These are phyloP conservation scores for Danielia oregonensis DNA, from an alignment of 805 yeast species.

Conservation along the genomic window DNA sequence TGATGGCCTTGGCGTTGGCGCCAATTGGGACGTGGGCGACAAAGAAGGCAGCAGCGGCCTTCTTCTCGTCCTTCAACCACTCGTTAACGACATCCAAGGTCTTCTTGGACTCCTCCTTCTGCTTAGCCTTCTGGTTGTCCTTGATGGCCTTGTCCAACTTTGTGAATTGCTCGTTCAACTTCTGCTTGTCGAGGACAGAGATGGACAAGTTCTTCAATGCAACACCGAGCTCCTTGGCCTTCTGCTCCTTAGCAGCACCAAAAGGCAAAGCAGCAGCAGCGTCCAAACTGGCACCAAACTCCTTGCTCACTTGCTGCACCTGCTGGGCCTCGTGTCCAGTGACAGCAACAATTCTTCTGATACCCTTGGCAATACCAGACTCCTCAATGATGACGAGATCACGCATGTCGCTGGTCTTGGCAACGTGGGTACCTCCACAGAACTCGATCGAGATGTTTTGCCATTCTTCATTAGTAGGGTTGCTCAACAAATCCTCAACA, in stretches of 20 bases:
- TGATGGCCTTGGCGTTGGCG: slow-evolving; percentile 88
- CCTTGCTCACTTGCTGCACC: slow-evolving; percentile 80
- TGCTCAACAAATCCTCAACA: slow-evolving; percentile 70
- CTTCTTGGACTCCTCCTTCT: slow-evolving; percentile 82
- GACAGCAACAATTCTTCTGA: slow-evolving; percentile 95
- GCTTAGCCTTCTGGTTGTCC: slow-evolving; percentile 83
- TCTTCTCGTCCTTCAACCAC: slow-evolving; percentile 52
- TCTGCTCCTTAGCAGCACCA: slow-evolving; percentile 76
- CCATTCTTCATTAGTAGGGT: slow-evolving; percentile 79
- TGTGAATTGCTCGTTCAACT: slow-evolving; percentile 68
- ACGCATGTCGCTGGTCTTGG: slow-evolving; percentile 88
- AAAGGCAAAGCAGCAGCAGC: slow-evolving; percentile 61
- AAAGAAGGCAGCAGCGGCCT: slow-evolving; percentile 47
- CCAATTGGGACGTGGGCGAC: slow-evolving; percentile 67
- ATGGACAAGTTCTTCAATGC: slow-evolving; percentile 77
- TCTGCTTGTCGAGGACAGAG: slow-evolving; percentile 75
- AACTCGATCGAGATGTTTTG: slow-evolving; percentile 78
- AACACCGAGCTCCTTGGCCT: slow-evolving; percentile 80
- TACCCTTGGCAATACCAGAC: slow-evolving; percentile 97
- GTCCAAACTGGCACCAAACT: slow-evolving; percentile 59
- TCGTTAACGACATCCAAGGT: slow-evolving; percentile 72
- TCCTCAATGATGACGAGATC: slow-evolving; percentile 89
- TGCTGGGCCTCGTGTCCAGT: slow-evolving; percentile 88
- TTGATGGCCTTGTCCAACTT: slow-evolving; percentile 81
- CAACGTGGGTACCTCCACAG: slow-evolving; percentile 99